Evolutionary conservation across 2,329 filamentous ascomycete genomes (phyloP).

Genomic region (Neoascochyta sp.): DNA sequence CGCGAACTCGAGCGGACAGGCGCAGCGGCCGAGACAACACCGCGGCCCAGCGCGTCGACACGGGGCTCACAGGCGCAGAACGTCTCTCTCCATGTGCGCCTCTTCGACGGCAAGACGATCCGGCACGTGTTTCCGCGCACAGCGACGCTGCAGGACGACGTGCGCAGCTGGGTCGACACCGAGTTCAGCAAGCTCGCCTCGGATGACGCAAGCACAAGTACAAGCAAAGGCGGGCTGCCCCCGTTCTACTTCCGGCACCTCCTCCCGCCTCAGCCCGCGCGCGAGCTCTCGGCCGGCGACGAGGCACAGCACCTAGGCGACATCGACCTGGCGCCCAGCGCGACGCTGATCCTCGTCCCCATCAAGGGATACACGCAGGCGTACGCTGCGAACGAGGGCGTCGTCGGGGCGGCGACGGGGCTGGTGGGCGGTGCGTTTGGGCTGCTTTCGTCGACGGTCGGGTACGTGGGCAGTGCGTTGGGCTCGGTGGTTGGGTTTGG

Average conservation of each 20-base stretch:
- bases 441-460: slow-evolving; percentile 33
- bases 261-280: slow-evolving; percentile 71
- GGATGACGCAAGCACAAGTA: slow-evolving; percentile 18
- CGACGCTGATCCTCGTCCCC: slow-evolving; percentile 78
- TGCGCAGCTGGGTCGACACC: slow-evolving; percentile 72
- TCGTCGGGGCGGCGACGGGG: slow-evolving; percentile 31
- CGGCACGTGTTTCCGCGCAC: slow-evolving; percentile 65
- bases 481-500: slow-evolving; percentile 30
- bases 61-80: slow-evolving; percentile 28
- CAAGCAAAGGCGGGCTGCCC: slow-evolving; percentile 26
- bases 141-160: slow-evolving; percentile 59
- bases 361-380: slow-evolving; percentile 59
- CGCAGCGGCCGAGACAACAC: slow-evolving; percentile 4
- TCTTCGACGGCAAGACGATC: slow-evolving; percentile 80
- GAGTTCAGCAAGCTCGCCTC: slow-evolving; percentile 25
- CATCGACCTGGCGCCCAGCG: slow-evolving; percentile 71
- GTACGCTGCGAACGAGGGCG: slow-evolving; percentile 44
- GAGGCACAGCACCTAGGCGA: slow-evolving; percentile 66
- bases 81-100: slow-evolving; percentile 64
- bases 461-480: slow-evolving; percentile 31
- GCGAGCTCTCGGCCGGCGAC: slow-evolving; percentile 68
- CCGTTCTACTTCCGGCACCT: slow-evolving; percentile 85
- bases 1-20: slow-evolving; percentile 19
- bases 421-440: slow-evolving; percentile 34
- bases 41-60: slow-evolving; percentile 14